Percentiles rank a stretch among this genome's conserved stretches.
Evolutionary conservation across 1,284 basidiomycete genomes (phyloP).

Genomic region (Malassezia japonica): DNA sequence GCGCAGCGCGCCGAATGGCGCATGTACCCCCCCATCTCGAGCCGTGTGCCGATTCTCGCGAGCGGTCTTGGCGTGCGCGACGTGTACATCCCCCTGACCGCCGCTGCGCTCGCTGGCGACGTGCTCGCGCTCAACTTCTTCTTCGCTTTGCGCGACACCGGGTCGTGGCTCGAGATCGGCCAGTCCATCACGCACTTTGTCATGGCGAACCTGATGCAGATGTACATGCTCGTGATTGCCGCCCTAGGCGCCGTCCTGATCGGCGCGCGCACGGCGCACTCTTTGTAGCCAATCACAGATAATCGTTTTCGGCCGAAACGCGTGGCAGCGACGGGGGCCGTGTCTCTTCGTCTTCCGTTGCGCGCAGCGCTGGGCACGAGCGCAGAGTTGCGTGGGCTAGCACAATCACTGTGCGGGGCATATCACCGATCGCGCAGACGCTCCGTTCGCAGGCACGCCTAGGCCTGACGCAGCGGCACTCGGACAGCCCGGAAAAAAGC

Average conservation of each 20-base stretch:
- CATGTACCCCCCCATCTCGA: conserved; percentile 5
- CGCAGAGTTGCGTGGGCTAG: conserved; percentile 1
- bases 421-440: conserved; percentile 23
- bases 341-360: background rate
- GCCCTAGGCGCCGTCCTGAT: conserved; percentile 20
- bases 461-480: conserved; percentile 1
- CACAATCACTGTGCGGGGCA: conserved; percentile 14
- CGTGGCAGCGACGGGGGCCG: background rate
- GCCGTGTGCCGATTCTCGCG: background rate
- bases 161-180: conserved; percentile 82
- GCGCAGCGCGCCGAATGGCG: conserved; percentile 3
- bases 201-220: conserved; percentile 66
- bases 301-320: background rate
- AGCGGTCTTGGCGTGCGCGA: conserved; percentile 30
- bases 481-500: background rate
- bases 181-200: conserved; percentile 80
- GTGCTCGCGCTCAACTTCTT: conserved; percentile 65
- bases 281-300: background rate
- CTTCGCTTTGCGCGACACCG: conserved; percentile 69
- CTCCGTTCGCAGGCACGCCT: conserved; percentile 17
- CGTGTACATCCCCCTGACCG: conserved; percentile 25
- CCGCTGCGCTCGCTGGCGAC: conserved; percentile 33
- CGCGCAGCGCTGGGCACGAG: conserved; percentile 2
- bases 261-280: background rate
- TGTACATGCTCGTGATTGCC: conserved; percentile 55